Base-by-base conservation (phyloP, 2,329 filamentous ascomycete genomes). In the Diplodia sapinea region DNA sequence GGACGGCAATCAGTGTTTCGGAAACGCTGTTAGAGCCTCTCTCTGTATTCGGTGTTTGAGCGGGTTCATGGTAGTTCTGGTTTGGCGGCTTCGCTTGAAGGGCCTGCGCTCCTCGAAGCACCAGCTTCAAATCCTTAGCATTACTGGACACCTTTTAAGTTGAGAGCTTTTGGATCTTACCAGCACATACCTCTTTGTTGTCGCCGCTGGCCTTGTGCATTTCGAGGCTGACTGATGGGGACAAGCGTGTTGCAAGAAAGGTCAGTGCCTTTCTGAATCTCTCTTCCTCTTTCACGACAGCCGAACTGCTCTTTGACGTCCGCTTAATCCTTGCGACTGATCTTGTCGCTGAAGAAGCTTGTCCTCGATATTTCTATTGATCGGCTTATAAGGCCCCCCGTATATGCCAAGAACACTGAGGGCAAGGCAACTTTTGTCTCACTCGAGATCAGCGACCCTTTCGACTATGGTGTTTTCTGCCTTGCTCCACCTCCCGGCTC, bases 401-500 rank as follows among this genome's bases (percentile, higher is more conserved):
- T 43, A 57, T 1, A 20, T 43, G 23, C 23, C 56, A 6, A 61
- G 23, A 6, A 61, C 31, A 5, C 38, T 47, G 3, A 61, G 38
- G 6, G 38, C 20, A 31, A 61, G 56, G 38, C 56, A 61, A 12
- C 13, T 49, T 13, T 61, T 61, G 23, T 61, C 40, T 5, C 56
- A 12, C 20, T 61, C 23, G 1, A 61, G 56, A 12, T 61, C 56
- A 5, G 20, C 38, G 13, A 61, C 47, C 20, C 23, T 38, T n/a
- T 17, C 29, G 12, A 20, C 1, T 15, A 61, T 61, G 12, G 38
- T 8, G 6, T 61, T 38, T n/a, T 61, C 56, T 11, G 26, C 15
- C 26, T 47, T 49, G 13, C 6, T 6, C 20, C 23, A 47, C 23
- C 31, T 1, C 15, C 8, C 1, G 23, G 56, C 56, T 20, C n/a